Evolutionary conservation across 2,329 filamentous ascomycete genomes (phyloP).

Genomic region (Neoarthrinium moseri): DNA sequence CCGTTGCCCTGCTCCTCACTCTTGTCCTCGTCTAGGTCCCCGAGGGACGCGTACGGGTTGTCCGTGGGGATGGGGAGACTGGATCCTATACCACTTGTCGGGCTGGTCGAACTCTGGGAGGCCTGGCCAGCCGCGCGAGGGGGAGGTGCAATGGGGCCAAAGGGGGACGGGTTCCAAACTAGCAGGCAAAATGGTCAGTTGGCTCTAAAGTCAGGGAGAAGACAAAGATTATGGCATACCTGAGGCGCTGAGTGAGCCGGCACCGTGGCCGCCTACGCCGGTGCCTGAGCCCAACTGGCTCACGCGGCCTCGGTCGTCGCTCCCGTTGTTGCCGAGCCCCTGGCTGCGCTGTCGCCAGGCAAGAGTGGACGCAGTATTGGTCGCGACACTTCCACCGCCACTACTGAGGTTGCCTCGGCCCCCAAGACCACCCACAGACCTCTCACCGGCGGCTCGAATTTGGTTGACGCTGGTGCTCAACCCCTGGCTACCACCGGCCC

Average conservation of each 20-base stretch:
- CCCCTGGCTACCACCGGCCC: no score
- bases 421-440: neutral
- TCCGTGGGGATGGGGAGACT: slow-evolving; percentile 10
- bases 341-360: slow-evolving; percentile 1
- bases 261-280: neutral
- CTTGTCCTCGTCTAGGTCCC: slow-evolving; percentile 16
- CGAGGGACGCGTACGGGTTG: slow-evolving; percentile 27
- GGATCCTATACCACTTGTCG: neutral
- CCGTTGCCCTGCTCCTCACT: no score
- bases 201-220: neutral
- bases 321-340: neutral
- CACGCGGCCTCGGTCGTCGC: neutral
- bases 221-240: slow-evolving; percentile 3
- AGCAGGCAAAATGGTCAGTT: neutral
- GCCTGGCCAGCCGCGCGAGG: slow-evolving; percentile 10
- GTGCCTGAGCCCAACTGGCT: neutral
- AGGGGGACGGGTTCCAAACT: slow-evolving; percentile 25
- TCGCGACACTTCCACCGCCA: neutral
- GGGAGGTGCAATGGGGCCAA: slow-evolving; percentile 30
- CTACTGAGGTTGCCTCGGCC: neutral
- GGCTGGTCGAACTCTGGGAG: neutral
- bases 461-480: no score
- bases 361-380: neutral
- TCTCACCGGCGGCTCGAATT: no score
- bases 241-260: neutral